These are phyloP conservation scores for Lachnellula cervina DNA, from an alignment of 2,329 filamentous ascomycete genomes.

Conservation along the genomic window DNA sequence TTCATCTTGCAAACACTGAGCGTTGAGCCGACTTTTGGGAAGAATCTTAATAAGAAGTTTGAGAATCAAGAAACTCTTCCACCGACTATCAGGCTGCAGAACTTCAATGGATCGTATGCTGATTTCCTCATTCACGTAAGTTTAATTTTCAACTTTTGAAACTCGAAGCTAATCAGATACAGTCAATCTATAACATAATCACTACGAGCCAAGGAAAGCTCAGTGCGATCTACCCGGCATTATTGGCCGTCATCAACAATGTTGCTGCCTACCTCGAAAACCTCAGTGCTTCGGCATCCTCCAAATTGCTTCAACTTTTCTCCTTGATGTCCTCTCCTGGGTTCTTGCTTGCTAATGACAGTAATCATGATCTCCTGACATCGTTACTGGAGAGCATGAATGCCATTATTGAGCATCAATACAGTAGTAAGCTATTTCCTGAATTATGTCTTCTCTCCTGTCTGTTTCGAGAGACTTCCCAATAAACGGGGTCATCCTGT, in stretches of 20 bases:
- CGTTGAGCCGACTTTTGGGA: conserved; percentile 84
- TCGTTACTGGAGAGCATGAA: conserved; percentile 87
- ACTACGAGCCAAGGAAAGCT: conserved; percentile 86
- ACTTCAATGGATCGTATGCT: conserved; percentile 85
- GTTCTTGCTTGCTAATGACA: conserved; percentile 88
- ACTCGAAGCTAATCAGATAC: conserved; percentile 20
- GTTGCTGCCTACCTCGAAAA: conserved; percentile 79
- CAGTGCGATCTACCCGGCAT: conserved; percentile 84
- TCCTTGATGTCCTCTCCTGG: conserved; percentile 89
- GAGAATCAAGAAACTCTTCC: conserved; percentile 86
- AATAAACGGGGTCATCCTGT: no score
- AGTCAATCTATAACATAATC: conserved; percentile 90
- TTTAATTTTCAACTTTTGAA: conserved; percentile 6
- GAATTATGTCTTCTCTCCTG: not conserved
- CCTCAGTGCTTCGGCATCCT: conserved; percentile 68
- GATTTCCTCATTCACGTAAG: conserved; percentile 87
- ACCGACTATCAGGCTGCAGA: conserved; percentile 70
- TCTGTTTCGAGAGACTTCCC: not conserved
- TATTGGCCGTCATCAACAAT: conserved; percentile 91
- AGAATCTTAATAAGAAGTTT: conserved; percentile 84
- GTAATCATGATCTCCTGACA: conserved; percentile 75
- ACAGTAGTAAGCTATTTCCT: conserved; percentile 54
- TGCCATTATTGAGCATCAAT: conserved; percentile 84
- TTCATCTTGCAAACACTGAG: conserved; percentile 94
- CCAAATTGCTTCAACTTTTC: conserved; percentile 82